Base-by-base conservation (phyloP, 2,329 filamentous ascomycete genomes). In the Aspergillus awamori region DNA sequence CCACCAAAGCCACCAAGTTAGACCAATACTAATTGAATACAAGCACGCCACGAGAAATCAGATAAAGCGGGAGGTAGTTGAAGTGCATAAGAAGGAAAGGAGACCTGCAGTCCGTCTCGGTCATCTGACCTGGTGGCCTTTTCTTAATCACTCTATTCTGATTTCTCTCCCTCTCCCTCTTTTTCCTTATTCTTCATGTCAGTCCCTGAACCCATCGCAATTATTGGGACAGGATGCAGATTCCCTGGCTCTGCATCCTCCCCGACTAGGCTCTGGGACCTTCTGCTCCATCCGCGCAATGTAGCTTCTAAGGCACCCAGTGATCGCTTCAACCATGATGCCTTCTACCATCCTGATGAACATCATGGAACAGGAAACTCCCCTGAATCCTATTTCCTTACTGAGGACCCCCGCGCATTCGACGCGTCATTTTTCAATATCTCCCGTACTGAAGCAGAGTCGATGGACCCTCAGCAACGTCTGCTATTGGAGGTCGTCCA, bases 401-500 rank as follows among this genome's bases (percentile, higher is more conserved):
- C 63, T 2, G 65, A 71, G 20, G 67, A 71, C 39, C 59, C 67
- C 51, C 64, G 65, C 17, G 43, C 65, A 26, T 72, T 72, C 41
- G 70, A 72, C 48, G 67, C 67, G 8, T 64, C 67, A 5, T 72
- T 72, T 59, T 72, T 72, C 47, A 67, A 66, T 24, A 69, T 69
- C 8, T 69, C 69, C 22, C 68, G 64, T 15, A 58, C 67, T 8
- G 70, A 72, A 59, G 70, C 70, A 4, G 81, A 69, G 22, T 66
- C 67, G 2, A 72, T 72, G 39, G 70, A 72, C 43, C 70, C 70
- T 4, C 70, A 72, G 52, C 70, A 72, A 33, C 63, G 70, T 2
- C 47, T 72, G 22, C 54, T 72, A 8, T 55, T 72, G 5, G 69
- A 72, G 39, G 67, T 65, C 8, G 69, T 72, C 17, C 70, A 72